Evolutionary conservation across 1,284 basidiomycete species (phyloP), one percentile per base, ranked within the genome.

Genomic region (Ganoderma lingzhi): DNA sequence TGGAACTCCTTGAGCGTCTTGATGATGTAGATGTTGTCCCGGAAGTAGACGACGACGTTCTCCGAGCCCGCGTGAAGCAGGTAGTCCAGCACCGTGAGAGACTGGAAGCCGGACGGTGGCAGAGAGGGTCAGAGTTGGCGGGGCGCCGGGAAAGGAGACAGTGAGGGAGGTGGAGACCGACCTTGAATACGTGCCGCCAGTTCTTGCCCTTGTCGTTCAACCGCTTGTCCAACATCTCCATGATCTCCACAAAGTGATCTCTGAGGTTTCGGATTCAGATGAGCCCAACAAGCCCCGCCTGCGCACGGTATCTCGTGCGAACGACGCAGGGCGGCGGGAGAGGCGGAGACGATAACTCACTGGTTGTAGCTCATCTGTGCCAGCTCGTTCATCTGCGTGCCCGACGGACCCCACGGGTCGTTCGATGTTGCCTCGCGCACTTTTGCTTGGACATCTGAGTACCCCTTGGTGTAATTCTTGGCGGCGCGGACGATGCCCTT

Each of bases 141-240:
- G n/a, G 58, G 66, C 51, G 35, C 53, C 59, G 45, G 64, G 39
- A 30, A 51, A 55, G 32, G 19, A 48, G 30, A 42, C 14, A 17
- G 17, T 28, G 10, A 48, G 66, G 58, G 12, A 12, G 35, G 19
- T 51, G 6, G 28, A 45, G 2, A 78, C 83, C 71, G 72, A 92
- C 95, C 87, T 99, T 99, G 90, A 99, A 99, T 71, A 99, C 98
- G 86, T 99, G 98, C 64, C 97, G 88, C 98, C 98, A 99, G 79
- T 99, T 99, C 90, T 99, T 99, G 53, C 98, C 98, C 85, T 99
- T 99, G 85, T 99, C 98, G 78, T 99, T 99, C 75, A 99, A 84
- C 63, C 98, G 90, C 84, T 99, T 99, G 83, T 99, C 98, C 71
- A 99, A 87, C 95, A 99, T 99, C 85, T 99, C 98, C 96, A 99